A percentile compares a stretch with the other conserved stretches of the same genome.
These are phyloP conservation scores for Suzukiozyma palmioleophila DNA, from an alignment of 1,139 yeast species.

Conservation along the genomic window DNA sequence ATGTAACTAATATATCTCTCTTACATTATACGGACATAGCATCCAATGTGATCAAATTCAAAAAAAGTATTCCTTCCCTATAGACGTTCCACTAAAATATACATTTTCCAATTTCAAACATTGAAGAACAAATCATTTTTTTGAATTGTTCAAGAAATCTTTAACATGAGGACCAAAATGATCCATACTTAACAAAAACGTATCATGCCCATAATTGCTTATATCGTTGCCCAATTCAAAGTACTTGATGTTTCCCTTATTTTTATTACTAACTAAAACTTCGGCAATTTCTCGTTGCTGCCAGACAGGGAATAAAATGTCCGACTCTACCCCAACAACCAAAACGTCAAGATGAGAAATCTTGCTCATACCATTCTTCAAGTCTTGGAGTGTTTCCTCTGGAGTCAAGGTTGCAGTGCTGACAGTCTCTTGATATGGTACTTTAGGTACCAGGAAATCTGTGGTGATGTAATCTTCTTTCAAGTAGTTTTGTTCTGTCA, in stretches of 20 bases:
- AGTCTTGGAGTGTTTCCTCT: slow-evolving; percentile 57
- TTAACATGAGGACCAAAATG: slow-evolving; percentile 78
- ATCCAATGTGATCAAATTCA: no score
- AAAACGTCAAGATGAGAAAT: slow-evolving; percentile 63
- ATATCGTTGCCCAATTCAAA: slow-evolving; percentile 72
- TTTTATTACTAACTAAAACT: slow-evolving; percentile 41
- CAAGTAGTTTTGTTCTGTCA: slow-evolving; percentile 27
- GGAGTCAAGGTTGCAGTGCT: slow-evolving; percentile 32
- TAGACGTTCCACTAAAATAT: neutral
- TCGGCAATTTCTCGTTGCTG: slow-evolving; percentile 82
- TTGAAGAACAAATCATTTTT: neutral
- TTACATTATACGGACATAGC: neutral
- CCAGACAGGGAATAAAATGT: slow-evolving; percentile 89
- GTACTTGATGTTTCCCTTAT: slow-evolving; percentile 42
- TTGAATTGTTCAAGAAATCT: slow-evolving; percentile 37
- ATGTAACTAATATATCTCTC: neutral
- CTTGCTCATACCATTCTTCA: slow-evolving; percentile 59
- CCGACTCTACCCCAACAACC: slow-evolving; percentile 89
- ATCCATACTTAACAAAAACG: slow-evolving; percentile 73
- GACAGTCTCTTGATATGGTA: slow-evolving; percentile 54
- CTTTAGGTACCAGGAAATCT: slow-evolving; percentile 39
- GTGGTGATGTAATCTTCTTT: slow-evolving; percentile 12
- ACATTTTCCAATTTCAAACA: neutral
- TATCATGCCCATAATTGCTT: slow-evolving; percentile 86
- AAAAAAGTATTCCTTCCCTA: neutral